Conservation (phyloP, 352 stramenopile genomes). For the Thraustochytrium sp. region DNA sequence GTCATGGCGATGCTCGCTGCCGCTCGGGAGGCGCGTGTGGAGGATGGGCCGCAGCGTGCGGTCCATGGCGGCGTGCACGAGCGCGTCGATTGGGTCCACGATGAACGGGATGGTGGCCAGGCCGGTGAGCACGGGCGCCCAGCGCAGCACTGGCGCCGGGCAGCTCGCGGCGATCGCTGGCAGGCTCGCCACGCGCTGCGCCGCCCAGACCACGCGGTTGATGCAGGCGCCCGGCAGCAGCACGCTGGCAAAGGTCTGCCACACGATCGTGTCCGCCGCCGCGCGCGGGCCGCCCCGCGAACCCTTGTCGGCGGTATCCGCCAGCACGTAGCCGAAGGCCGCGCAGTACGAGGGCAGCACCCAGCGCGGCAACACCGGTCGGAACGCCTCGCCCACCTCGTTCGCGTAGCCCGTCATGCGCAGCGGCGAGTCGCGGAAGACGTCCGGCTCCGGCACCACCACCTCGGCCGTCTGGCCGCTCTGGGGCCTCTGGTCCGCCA, state of each 20-base stretch:
- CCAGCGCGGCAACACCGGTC: conserved; percentile 63
- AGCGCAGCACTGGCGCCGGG: conserved; percentile 61
- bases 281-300: conserved; percentile 52
- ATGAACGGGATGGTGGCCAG: conserved; percentile 74
- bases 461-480: background rate
- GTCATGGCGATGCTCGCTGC: background rate
- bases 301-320: conserved; percentile 72
- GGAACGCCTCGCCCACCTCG: conserved; percentile 75
- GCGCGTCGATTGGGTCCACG: conserved; percentile 70
- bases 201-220: conserved; percentile 59
- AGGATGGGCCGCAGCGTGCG: background rate
- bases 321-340: conserved; percentile 71
- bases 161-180: background rate
- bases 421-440: conserved; percentile 74
- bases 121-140: conserved; percentile 66
- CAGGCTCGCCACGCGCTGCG: background rate
- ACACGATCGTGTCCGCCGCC: conserved; percentile 68
- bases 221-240: conserved; percentile 73
- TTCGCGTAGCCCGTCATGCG: conserved; percentile 79
- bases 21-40: background rate
- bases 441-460: conserved; percentile 53
- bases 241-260: conserved; percentile 71
- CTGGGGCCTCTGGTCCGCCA: no score
- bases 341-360: conserved; percentile 68
- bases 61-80: conserved; percentile 4